Base-by-base conservation (phyloP, 441 rosid genomes). In the Pelargonium cotyledonis region DNA sequence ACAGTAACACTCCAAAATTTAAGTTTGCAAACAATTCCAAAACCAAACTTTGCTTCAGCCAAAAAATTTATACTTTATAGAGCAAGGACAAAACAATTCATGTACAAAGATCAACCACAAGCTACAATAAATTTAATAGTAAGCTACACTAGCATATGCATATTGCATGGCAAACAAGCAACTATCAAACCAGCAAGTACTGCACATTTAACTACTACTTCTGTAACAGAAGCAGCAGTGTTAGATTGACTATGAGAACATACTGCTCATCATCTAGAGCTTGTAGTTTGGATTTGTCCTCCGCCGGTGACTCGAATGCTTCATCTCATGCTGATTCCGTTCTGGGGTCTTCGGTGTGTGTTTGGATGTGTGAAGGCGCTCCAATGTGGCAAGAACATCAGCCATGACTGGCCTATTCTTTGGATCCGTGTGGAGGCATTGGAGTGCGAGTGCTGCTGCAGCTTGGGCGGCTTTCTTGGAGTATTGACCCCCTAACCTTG, bases 401-500 rank as follows among this genome's bases (percentile, higher is more conserved):
- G 31, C 47, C 95, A 92, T 92, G 0, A 31, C 46, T 6, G 98
- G 96, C 73, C 96, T 78, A 35, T 70, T 70, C 78, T 77, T 89
- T 10, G 92, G 81, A 70, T 92, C 96, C 0, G 71, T 64, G 23
- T 84, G 78, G 38, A 92, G 81, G 80, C 96, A 92, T 55, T 80
- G 89, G 74, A 87, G 76, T 4, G 91, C 89, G 38, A 85, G 80
- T 69, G 89, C 80, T 23, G 95, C 89, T 11, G 86, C 91, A 26
- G 83, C 86, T 72, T 83, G 85, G 38, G 92, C 96, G 35, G 70
- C 92, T 80, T 86, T 85, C 81, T 81, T 90, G 16, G 97, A 73
- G 85, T 88, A 92, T 64, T 88, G 96, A 43, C 96, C 96, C 5
- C 90, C 96, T 70, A 92, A 73, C 75, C 89, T 83, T 0, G 90